Evolutionary conservation across 1,139 yeast genomes (phyloP).

Genomic region (Entelexis paramagnoliae): DNA sequence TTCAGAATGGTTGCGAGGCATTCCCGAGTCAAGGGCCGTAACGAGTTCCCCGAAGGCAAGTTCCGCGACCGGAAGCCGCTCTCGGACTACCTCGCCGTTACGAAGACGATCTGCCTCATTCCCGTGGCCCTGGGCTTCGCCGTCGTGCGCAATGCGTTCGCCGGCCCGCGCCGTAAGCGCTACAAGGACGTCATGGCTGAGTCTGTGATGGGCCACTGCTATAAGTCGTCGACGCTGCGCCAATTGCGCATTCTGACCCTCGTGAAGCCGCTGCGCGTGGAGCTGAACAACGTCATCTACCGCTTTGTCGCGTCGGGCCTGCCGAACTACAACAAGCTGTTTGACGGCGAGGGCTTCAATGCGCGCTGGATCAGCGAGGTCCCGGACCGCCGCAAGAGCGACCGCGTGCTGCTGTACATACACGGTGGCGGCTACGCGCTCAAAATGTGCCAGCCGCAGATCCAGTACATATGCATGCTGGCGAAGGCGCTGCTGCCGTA

Average conservation of each 20-base stretch:
- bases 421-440: constrained; percentile 25
- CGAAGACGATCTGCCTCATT: constrained; percentile 4
- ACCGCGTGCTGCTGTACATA: constrained; percentile 24
- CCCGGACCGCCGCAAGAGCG: constrained; percentile 17
- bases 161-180: constrained; percentile 10
- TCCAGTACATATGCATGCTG: constrained; percentile 17
- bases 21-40: background rate
- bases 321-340: constrained; percentile 16
- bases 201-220: constrained; percentile 21
- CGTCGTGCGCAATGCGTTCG: constrained; percentile 8
- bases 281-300: constrained; percentile 12
- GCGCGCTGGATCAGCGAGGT: constrained; percentile 25
- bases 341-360: constrained; percentile 18
- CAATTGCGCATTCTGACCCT: constrained; percentile 20
- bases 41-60: constrained; percentile 10
- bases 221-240: constrained; percentile 17
- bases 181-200: constrained; percentile 11
- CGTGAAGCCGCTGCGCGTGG: constrained; percentile 15
- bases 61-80: constrained; percentile 13
- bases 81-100: constrained; percentile 14
- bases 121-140: constrained; percentile 12
- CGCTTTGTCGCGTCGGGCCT: background rate
- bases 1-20: background rate
- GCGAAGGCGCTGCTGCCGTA: constrained; percentile 11
- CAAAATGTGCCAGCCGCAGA: constrained; percentile 21